phyloP scores from a whole-genome alignment of 768 basidiomycete species.

The Amanita phalloides region DNA sequence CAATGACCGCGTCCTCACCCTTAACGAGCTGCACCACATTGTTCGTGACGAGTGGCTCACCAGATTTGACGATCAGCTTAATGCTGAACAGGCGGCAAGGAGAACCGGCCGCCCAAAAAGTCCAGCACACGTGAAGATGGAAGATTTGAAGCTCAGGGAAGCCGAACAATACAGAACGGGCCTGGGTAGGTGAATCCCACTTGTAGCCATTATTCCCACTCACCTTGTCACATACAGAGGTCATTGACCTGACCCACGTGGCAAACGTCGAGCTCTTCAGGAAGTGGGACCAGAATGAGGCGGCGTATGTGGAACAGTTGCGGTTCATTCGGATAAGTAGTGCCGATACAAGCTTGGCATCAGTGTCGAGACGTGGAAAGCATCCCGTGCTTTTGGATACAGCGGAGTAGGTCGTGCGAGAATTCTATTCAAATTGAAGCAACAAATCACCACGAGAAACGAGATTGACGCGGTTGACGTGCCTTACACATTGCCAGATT shows the following conservation, averaged over 20 bases:
- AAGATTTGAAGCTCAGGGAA: conserved; percentile 62
- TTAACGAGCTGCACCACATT: conserved; percentile 57
- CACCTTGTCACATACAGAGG: conserved; percentile 36
- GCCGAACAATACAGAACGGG: conserved; percentile 70
- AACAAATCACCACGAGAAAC: no score
- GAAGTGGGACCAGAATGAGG: conserved; percentile 69
- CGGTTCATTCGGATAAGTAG: conserved; percentile 72
- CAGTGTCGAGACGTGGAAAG: conserved; percentile 53
- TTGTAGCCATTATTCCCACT: not conserved
- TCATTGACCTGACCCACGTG: conserved; percentile 70
- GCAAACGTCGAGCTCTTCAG: conserved; percentile 62
- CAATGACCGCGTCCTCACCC: conserved; percentile 40
- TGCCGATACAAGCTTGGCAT: conserved; percentile 28
- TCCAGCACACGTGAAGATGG: conserved; percentile 50
- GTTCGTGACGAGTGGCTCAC: conserved; percentile 63
- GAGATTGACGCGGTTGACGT: no score
- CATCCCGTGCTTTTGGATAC: conserved; percentile 25
- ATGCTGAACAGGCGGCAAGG: conserved; percentile 46
- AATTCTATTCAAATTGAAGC: no score
- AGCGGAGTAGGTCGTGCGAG: conserved; percentile 7
- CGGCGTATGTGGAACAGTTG: conserved; percentile 58
- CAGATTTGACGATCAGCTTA: conserved; percentile 57
- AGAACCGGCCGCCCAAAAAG: conserved; percentile 74
- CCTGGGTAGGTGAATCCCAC: conserved; percentile 37
- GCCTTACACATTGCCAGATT: no score